phyloP scores from a whole-genome alignment of 2,329 filamentous ascomycete species.

The Cercospora janseana region DNA sequence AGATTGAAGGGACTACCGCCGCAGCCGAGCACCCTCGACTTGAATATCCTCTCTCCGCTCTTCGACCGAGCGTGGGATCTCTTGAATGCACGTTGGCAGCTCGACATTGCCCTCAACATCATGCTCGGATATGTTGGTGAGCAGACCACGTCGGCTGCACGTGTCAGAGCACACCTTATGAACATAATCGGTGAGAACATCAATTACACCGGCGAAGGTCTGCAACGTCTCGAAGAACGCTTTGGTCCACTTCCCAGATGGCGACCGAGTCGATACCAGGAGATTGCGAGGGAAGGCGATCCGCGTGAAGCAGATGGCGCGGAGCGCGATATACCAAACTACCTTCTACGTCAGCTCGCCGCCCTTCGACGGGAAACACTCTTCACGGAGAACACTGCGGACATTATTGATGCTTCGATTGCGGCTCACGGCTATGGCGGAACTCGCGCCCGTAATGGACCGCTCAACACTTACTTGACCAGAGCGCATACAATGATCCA shows the following conservation, averaged over 20 bases:
- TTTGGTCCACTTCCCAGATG: background rate
- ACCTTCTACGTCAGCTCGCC: background rate
- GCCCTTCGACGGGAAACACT: background rate
- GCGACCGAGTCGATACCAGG: background rate
- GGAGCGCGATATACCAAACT: background rate
- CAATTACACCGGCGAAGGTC: background rate
- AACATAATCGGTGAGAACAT: background rate
- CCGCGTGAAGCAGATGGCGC: background rate
- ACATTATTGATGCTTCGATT: no score
- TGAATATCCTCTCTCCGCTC: background rate
- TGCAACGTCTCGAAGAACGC: background rate
- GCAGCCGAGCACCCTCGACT: background rate
- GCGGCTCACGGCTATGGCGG: no score
- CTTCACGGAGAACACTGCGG: no score
- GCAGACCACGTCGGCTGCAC: background rate
- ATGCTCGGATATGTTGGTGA: background rate
- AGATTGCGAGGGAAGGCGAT: background rate
- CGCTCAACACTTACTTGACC: background rate
- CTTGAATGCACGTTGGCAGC: background rate
- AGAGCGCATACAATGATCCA: background rate
- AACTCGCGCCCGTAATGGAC: background rate
- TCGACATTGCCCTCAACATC: background rate
- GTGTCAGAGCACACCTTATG: background rate
- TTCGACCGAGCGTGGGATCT: constrained; percentile 1
- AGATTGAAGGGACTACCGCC: background rate